A percentile compares a stretch with the other conserved stretches of the same genome.
phyloP scores from a whole-genome alignment of 169 alveolate genomes.

The Plasmodium gallinaceum region DNA sequence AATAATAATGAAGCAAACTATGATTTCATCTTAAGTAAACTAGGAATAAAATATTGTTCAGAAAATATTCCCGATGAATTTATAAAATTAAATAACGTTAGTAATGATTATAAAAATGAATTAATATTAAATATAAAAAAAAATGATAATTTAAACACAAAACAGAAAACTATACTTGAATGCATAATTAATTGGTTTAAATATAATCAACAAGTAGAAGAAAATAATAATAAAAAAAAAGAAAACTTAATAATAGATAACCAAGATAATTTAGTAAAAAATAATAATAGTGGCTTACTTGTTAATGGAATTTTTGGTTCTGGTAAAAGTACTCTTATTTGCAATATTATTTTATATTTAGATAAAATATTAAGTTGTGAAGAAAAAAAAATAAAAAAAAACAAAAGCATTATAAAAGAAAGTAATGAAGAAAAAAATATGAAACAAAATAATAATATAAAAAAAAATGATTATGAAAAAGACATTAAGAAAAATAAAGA shows the following conservation, averaged over 20 bases:
- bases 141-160: slow-evolving; percentile 15
- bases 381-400: background rate
- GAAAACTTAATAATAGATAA: background rate
- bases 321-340: slow-evolving; percentile 61
- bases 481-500: background rate
- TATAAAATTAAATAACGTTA: slow-evolving; percentile 19
- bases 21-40: background rate
- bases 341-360: slow-evolving; percentile 21
- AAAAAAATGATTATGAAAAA: background rate
- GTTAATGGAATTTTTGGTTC: slow-evolving; percentile 71
- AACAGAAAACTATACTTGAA: slow-evolving; percentile 28
- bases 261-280: background rate
- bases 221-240: background rate
- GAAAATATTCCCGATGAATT: background rate
- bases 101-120: background rate
- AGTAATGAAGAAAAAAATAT: background rate
- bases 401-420: background rate
- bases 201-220: background rate
- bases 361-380: slow-evolving; percentile 28
- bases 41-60: slow-evolving; percentile 6
- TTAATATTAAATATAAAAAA: background rate
- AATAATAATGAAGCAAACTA: background rate
- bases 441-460: background rate
- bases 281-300: slow-evolving; percentile 15
- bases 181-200: slow-evolving; percentile 27